These are phyloP conservation scores for Ammopiptanthus mongolicus DNA, from an alignment of 306 rosid genomes.

Conservation along the genomic window DNA sequence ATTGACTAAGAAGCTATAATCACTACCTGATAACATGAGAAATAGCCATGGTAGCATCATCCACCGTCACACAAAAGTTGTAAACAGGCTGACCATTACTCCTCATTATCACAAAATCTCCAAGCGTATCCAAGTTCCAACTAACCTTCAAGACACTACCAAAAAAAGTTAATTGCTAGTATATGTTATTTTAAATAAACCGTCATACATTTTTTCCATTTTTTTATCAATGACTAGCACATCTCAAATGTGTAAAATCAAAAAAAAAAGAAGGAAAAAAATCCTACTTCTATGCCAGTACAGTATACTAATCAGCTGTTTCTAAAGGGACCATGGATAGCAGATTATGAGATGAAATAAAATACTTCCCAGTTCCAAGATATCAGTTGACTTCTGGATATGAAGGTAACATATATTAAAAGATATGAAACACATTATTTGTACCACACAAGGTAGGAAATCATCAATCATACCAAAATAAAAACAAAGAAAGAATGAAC, in stretches of 20 bases:
- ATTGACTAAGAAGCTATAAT: not conserved
- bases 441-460: not conserved
- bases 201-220: not conserved
- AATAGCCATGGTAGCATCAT: conserved; percentile 99
- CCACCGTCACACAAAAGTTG: conserved; percentile 95
- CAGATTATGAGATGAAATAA: not conserved
- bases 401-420: not conserved
- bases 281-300: not conserved
- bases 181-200: conserved; percentile 2
- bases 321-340: not conserved
- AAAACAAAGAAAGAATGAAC: not conserved
- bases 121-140: conserved; percentile 98
- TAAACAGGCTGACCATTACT: conserved; percentile 98
- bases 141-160: conserved; percentile 93
- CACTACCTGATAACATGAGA: conserved; percentile 92
- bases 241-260: not conserved
- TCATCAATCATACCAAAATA: not conserved
- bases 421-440: not conserved
- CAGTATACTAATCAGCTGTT: not conserved
- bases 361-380: conserved; percentile 4
- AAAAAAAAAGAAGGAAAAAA: not conserved
- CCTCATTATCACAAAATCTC: conserved; percentile 97
- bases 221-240: not conserved
- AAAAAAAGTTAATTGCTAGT: conserved; percentile 48
- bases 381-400: not conserved